Evolutionary conservation across 345 rosid genomes (phyloP).

Genomic region (Microthlaspi erraticum): DNA sequence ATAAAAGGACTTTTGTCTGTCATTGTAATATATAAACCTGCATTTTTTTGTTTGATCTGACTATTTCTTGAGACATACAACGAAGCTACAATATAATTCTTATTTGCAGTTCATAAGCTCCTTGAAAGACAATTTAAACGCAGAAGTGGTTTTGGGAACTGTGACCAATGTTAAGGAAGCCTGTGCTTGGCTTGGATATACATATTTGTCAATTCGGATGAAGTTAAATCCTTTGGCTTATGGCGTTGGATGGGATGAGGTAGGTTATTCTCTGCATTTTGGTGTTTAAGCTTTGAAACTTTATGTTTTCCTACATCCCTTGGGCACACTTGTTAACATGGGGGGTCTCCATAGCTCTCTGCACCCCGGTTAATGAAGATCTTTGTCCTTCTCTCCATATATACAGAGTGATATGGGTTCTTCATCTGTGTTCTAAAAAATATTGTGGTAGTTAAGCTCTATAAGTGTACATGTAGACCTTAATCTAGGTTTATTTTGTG

Average conservation of each 20-base stretch:
- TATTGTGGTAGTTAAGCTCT: constrained; percentile 26
- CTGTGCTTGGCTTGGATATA: constrained; percentile 97
- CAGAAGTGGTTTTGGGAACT: constrained; percentile 98
- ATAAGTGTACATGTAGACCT: constrained; percentile 30
- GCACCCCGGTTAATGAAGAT: constrained; percentile 22
- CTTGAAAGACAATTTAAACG: constrained; percentile 89
- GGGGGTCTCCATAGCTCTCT: constrained; percentile 15
- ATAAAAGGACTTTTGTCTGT: constrained; percentile 9
- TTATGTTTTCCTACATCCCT: constrained; percentile 17
- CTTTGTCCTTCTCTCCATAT: constrained; percentile 8
- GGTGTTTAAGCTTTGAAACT: constrained; percentile 5
- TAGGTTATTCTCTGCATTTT: constrained; percentile 42
- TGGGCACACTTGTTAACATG: constrained; percentile 16
- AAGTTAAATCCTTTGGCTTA: constrained; percentile 93
- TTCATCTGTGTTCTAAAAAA: constrained; percentile 8
- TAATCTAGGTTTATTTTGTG: constrained; percentile 7
- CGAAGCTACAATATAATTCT: constrained; percentile 24
- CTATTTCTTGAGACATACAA: constrained; percentile 2
- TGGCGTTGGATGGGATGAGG: constrained; percentile 99
- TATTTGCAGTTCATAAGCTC: constrained; percentile 87
- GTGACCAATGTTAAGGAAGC: constrained; percentile 99
- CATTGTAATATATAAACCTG: constrained; percentile 25
- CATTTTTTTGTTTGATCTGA: constrained; percentile 22
- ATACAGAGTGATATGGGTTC: constrained; percentile 14
- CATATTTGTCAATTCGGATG: constrained; percentile 96